phyloP scores from a whole-genome alignment of 805 yeast species.

The Saccharomycopsis babjevae region DNA sequence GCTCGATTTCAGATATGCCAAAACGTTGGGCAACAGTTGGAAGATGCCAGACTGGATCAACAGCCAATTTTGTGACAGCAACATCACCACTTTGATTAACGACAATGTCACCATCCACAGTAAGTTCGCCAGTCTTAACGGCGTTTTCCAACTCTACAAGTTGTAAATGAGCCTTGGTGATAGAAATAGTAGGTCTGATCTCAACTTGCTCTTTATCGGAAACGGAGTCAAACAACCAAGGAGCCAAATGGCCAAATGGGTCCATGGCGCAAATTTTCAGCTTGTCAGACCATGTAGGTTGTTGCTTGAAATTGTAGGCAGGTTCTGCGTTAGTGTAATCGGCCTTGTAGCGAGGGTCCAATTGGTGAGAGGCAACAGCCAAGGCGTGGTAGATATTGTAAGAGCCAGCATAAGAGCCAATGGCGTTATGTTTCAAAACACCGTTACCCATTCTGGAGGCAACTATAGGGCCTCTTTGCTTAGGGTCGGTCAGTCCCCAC shows the following conservation, averaged over 20 bases:
- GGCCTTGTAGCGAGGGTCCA: constrained; percentile 41
- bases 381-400: constrained; percentile 56
- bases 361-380: constrained; percentile 51
- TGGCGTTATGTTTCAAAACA: constrained; percentile 44
- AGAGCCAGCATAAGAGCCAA: constrained; percentile 58
- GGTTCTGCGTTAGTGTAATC: constrained; percentile 59
- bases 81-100: constrained; percentile 51
- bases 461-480: constrained; percentile 46
- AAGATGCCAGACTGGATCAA: constrained; percentile 62
- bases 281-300: constrained; percentile 44
- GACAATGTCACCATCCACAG: constrained; percentile 52
- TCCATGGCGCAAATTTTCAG: constrained; percentile 56
- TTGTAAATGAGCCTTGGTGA: constrained; percentile 57
- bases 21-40: constrained; percentile 62
- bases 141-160: constrained; percentile 48
- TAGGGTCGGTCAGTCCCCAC: constrained; percentile 45
- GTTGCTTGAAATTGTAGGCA: constrained; percentile 43
- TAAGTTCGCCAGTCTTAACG: constrained; percentile 40
- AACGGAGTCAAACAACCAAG: constrained; percentile 42
- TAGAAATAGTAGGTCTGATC: constrained; percentile 54
- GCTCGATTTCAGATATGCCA: constrained; percentile 43
- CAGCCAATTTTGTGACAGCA: constrained; percentile 53
- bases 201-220: constrained; percentile 40
- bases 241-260: constrained; percentile 58
- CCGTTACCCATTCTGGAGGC: constrained; percentile 43